phyloP scores from a whole-genome alignment of 148 eudicot species.

The Fagopyrum esculentum region DNA sequence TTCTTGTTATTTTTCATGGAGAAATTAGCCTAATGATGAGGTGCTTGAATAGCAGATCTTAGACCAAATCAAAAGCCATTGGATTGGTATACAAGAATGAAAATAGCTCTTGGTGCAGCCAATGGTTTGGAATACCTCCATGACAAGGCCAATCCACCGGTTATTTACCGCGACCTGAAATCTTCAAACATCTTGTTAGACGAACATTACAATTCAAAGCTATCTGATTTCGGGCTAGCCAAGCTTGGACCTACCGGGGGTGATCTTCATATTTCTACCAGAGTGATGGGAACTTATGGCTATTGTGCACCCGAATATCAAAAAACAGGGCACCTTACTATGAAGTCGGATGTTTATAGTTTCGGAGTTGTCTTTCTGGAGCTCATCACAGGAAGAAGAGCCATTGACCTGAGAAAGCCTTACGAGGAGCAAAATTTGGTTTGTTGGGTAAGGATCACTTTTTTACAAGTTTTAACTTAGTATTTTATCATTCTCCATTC shows the following conservation, averaged over 20 bases:
- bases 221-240: conserved; percentile 53
- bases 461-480: conserved; percentile 6
- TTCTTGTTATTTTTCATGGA: too few species aligned
- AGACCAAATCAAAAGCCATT: conserved; percentile 24
- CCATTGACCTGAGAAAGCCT: conserved; percentile 31
- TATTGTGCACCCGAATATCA: conserved; percentile 60
- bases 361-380: conserved; percentile 49
- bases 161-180: conserved; percentile 50
- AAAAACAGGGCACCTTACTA: conserved; percentile 36
- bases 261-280: conserved; percentile 31
- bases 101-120: conserved; percentile 43
- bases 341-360: conserved; percentile 49
- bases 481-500: neutral
- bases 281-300: conserved; percentile 58
- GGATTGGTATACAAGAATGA: conserved; percentile 47
- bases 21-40: too few species aligned
- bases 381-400: conserved; percentile 48
- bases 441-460: conserved; percentile 31
- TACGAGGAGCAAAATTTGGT: conserved; percentile 37
- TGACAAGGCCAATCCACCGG: conserved; percentile 37
- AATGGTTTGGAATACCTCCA: conserved; percentile 48
- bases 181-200: conserved; percentile 46
- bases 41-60: conserved; percentile 24
- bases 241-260: conserved; percentile 46
- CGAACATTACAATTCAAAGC: conserved; percentile 33